phyloP scores from a whole-genome alignment of 305 asterid species.

The Solanum hybrid region DNA sequence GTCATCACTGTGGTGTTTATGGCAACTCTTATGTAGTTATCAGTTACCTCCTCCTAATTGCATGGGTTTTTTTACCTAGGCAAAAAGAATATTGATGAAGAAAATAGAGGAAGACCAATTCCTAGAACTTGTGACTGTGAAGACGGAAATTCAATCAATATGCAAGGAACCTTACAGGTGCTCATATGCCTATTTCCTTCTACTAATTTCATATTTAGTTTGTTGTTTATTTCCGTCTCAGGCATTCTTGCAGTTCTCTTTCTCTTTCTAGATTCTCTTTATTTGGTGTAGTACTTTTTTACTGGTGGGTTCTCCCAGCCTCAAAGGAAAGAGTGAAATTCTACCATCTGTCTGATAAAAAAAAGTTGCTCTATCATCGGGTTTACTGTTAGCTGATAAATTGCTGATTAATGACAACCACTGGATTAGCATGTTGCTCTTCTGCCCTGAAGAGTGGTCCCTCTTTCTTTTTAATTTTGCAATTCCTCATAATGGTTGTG shows the following conservation, averaged over 20 bases:
- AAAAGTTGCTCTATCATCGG: not conserved
- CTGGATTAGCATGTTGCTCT: not conserved
- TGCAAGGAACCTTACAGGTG: conserved; percentile 95
- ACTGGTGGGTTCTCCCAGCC: not conserved
- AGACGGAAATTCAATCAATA: conserved; percentile 68
- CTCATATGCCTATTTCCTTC: not conserved
- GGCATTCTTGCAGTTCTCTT: not conserved
- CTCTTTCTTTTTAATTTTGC: not conserved
- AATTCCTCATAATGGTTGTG: not conserved
- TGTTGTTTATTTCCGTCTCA: not conserved
- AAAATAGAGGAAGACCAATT: conserved; percentile 81
- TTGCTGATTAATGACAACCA: not conserved
- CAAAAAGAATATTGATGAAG: conserved; percentile 63
- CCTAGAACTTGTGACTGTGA: conserved; percentile 72
- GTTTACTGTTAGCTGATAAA: not conserved
- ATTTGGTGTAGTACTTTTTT: not conserved
- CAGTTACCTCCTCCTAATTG: not conserved
- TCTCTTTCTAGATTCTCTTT: not conserved
- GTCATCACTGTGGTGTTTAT: not conserved
- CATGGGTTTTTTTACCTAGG: conserved; percentile 34
- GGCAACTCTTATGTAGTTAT: not conserved
- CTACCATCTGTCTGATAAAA: not conserved
- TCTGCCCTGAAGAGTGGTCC: not conserved
- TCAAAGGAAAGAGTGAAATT: conserved; percentile 5
- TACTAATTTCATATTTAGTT: not conserved